Evolutionary conservation across 202 grass and related monocot genomes (phyloP).

Genomic region (Schoenoplectus triqueter): DNA sequence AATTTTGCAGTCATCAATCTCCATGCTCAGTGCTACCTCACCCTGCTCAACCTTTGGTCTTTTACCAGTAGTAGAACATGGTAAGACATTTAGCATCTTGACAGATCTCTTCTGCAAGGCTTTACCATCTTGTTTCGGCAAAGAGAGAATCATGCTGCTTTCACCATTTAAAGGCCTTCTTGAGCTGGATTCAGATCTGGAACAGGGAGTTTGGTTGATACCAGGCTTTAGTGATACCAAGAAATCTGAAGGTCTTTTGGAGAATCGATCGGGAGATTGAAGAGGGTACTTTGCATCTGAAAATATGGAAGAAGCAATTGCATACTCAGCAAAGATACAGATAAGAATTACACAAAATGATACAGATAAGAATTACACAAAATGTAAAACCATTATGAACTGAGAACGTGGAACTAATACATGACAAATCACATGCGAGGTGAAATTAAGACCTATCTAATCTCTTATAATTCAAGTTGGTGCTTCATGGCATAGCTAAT

Average conservation of each 20-base stretch:
- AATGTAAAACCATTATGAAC: neutral
- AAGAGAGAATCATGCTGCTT: slow-evolving; percentile 50
- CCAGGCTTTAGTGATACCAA: slow-evolving; percentile 58
- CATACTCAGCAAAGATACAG: slow-evolving; percentile 14
- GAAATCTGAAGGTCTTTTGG: slow-evolving; percentile 49
- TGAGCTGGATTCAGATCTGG: slow-evolving; percentile 58
- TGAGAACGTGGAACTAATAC: neutral
- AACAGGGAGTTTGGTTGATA: slow-evolving; percentile 44
- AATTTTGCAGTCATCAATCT: slow-evolving; percentile 48
- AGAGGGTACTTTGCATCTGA: slow-evolving; percentile 66
- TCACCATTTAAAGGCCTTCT: slow-evolving; percentile 60
- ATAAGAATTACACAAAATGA: neutral
- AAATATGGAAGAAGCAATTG: slow-evolving; percentile 15
- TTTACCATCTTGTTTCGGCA: slow-evolving; percentile 67
- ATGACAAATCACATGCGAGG: neutral
- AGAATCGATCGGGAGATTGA: slow-evolving; percentile 57
- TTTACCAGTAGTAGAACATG: slow-evolving; percentile 53
- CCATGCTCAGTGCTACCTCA: slow-evolving; percentile 49
- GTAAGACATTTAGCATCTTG: slow-evolving; percentile 65
- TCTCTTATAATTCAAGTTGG: neutral
- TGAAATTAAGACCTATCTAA: slow-evolving; percentile 5
- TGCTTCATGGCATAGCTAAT: neutral
- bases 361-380: neutral
- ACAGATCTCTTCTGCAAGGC: slow-evolving; percentile 60
- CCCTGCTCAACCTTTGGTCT: slow-evolving; percentile 70